Percentiles rank a stretch among this genome's conserved stretches.
phyloP scores from a whole-genome alignment of 176 grass and related monocot genomes.

The Carex myosuroides region DNA sequence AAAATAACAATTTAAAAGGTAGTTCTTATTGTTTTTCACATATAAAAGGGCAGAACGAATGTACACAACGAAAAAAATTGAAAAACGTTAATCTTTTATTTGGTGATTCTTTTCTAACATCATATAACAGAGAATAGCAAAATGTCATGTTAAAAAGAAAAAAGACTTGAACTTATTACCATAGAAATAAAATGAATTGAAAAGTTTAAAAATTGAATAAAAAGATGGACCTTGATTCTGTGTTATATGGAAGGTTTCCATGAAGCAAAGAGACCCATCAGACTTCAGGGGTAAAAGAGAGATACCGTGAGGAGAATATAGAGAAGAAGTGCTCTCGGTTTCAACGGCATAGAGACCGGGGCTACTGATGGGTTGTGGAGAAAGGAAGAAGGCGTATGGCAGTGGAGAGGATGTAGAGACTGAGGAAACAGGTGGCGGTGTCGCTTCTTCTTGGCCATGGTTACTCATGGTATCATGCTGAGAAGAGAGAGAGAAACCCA shows the following conservation, averaged over 20 bases:
- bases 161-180: background rate
- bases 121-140: slow-evolving; percentile 5
- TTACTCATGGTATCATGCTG: slow-evolving; percentile 9
- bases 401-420: slow-evolving; percentile 27
- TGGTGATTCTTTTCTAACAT: background rate
- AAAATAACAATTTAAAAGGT: background rate
- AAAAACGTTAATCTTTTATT: background rate
- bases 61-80: background rate
- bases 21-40: background rate
- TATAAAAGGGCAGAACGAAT: background rate
- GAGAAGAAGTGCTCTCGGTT: slow-evolving; percentile 32
- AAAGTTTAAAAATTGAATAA: background rate
- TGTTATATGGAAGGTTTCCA: slow-evolving; percentile 45
- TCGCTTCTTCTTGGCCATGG: slow-evolving; percentile 22
- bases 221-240: slow-evolving; percentile 43
- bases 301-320: slow-evolving; percentile 55
- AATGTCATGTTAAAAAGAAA: slow-evolving; percentile 39
- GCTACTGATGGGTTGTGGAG: slow-evolving; percentile 29
- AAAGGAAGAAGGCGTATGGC: slow-evolving; percentile 60
- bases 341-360: slow-evolving; percentile 50
- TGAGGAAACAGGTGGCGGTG: slow-evolving; percentile 10
- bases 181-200: background rate
- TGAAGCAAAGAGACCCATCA: slow-evolving; percentile 73
- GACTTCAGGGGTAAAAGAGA: slow-evolving; percentile 65
- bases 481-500: slow-evolving; percentile 87